These are phyloP conservation scores for Ramichloridium luteum DNA, from an alignment of 2,329 filamentous ascomycete species.

Conservation along the genomic window DNA sequence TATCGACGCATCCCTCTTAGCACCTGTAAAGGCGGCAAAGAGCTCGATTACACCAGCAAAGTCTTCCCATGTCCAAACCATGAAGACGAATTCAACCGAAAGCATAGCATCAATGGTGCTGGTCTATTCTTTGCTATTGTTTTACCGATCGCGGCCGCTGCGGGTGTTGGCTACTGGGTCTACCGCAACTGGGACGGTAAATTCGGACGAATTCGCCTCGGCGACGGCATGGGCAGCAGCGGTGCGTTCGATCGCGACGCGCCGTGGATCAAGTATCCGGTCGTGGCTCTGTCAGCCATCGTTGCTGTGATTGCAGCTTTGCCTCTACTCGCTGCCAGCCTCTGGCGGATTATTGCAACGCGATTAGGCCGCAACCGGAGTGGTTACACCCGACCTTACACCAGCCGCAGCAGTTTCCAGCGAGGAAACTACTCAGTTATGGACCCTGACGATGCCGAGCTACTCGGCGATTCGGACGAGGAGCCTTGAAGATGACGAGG, in stretches of 20 bases:
- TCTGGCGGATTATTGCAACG: slow-evolving; percentile 54
- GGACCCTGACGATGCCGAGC: slow-evolving; percentile 86
- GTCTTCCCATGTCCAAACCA: slow-evolving; percentile 60
- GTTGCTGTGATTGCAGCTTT: slow-evolving; percentile 44
- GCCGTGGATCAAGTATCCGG: slow-evolving; percentile 67
- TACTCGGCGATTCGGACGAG: slow-evolving; percentile 59
- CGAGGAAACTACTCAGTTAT: slow-evolving; percentile 76
- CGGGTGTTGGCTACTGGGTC: slow-evolving; percentile 67
- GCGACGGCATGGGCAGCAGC: slow-evolving; percentile 41
- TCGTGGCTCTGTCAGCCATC: slow-evolving; percentile 34
- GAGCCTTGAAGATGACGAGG: too few relatives aligned
- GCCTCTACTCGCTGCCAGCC: slow-evolving; percentile 58
- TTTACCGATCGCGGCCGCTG: slow-evolving; percentile 60
- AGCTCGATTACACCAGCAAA: slow-evolving; percentile 56
- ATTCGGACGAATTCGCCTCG: slow-evolving; percentile 80
- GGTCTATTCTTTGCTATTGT: slow-evolving; percentile 78
- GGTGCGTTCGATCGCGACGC: slow-evolving; percentile 54
- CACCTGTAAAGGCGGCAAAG: slow-evolving; percentile 65
- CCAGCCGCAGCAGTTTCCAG: slow-evolving; percentile 79
- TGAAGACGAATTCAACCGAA: slow-evolving; percentile 70
- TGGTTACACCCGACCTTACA: slow-evolving; percentile 55
- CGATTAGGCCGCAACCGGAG: slow-evolving; percentile 40
- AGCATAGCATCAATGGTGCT: slow-evolving; percentile 55
- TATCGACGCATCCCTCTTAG: slow-evolving; percentile 84
- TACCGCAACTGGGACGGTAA: slow-evolving; percentile 77